A percentile compares a stretch with the other conserved stretches of the same genome.
These are phyloP conservation scores for Teratosphaeria destructans DNA, from an alignment of 2,329 filamentous ascomycete genomes.

Conservation along the genomic window DNA sequence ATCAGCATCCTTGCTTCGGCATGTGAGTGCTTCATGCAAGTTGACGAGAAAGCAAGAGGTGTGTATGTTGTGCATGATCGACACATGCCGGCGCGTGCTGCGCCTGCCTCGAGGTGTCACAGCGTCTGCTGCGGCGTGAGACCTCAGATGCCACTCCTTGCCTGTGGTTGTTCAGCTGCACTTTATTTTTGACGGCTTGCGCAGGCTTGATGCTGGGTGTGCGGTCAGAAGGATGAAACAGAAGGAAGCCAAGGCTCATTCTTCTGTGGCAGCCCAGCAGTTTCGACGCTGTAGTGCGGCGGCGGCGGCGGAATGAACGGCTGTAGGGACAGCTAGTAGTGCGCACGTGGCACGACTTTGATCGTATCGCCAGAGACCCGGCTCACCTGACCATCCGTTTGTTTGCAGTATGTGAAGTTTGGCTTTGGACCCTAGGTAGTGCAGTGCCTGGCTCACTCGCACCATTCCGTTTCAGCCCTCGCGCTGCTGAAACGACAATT, in stretches of 20 bases:
- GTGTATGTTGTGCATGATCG: background rate
- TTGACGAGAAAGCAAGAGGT: background rate
- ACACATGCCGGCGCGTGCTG: background rate
- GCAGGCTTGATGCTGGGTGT: background rate
- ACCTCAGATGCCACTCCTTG: background rate
- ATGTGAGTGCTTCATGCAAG: background rate
- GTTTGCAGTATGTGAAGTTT: too few species aligned
- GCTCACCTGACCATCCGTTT: too few species aligned
- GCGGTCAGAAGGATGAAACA: background rate
- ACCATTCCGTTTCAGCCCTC: background rate
- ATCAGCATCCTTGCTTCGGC: background rate
- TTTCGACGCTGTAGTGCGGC: background rate
- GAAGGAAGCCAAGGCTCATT: background rate
- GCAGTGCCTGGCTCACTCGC: background rate
- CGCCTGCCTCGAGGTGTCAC: background rate
- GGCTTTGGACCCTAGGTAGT: background rate
- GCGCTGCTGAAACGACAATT: background rate
- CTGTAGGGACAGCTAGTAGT: background rate
- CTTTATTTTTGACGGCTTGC: background rate
- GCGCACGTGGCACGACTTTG: background rate
- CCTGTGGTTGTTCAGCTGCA: background rate
- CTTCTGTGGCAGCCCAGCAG: background rate
- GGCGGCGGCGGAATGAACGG: background rate
- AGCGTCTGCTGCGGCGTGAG: background rate
- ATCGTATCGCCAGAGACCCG: too few species aligned